Evolutionary conservation across 352 stramenopile species (phyloP).

Genomic region (Phytophthora palmivora): DNA sequence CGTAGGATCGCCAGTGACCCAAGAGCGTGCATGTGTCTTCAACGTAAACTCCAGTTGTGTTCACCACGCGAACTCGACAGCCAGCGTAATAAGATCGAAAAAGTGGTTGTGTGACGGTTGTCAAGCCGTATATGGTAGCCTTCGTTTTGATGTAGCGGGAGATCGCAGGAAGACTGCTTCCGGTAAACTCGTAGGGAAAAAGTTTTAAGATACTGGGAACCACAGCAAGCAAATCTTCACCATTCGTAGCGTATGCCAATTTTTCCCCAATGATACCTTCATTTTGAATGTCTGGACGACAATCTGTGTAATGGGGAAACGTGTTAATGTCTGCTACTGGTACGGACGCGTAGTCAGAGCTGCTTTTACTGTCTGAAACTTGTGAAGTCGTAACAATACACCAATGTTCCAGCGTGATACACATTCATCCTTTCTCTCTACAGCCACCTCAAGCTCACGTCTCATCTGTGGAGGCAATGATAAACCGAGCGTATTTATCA

Average conservation of each 20-base stretch:
- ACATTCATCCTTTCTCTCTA: slow-evolving; percentile 24
- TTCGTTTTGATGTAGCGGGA: slow-evolving; percentile 32
- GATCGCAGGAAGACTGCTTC: slow-evolving; percentile 22
- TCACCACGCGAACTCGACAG: slow-evolving; percentile 30
- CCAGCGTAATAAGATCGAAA: slow-evolving; percentile 30
- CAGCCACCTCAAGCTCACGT: slow-evolving; percentile 22
- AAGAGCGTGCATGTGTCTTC: slow-evolving; percentile 28
- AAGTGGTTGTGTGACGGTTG: slow-evolving; percentile 28
- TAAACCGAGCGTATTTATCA: slow-evolving; percentile 18
- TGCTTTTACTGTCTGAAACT: slow-evolving; percentile 29
- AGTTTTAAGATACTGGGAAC: slow-evolving; percentile 26
- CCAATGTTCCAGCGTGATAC: slow-evolving; percentile 28
- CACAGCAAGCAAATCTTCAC: slow-evolving; percentile 26
- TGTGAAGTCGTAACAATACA: slow-evolving; percentile 27
- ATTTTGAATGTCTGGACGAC: slow-evolving; percentile 27
- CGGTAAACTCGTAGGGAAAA: slow-evolving; percentile 28
- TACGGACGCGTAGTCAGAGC: slow-evolving; percentile 29
- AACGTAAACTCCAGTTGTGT: slow-evolving; percentile 35
- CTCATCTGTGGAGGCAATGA: slow-evolving; percentile 26
- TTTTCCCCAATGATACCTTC: slow-evolving; percentile 26
- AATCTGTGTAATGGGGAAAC: slow-evolving; percentile 36
- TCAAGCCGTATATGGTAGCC: slow-evolving; percentile 21
- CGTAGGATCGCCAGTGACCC: slow-evolving; percentile 29
- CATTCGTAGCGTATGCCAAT: slow-evolving; percentile 13
- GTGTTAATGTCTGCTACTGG: slow-evolving; percentile 35